phyloP scores from a whole-genome alignment of 1,139 yeast species.

The Geotrichum restrictum region DNA sequence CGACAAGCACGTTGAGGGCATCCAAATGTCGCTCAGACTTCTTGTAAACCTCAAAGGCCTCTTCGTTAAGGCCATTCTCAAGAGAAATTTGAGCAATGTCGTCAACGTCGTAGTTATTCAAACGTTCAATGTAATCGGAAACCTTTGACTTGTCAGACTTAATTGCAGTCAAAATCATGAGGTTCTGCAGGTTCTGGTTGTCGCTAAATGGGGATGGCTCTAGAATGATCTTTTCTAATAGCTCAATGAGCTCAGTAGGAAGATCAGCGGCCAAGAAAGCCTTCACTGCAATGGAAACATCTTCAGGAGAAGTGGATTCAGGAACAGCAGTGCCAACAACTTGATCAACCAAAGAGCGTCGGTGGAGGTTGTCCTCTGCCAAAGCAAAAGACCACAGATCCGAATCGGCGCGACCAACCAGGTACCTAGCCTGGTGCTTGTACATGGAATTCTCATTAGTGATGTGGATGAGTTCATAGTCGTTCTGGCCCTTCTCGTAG shows the following conservation, averaged over 20 bases:
- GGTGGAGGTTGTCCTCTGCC: conserved; percentile 69
- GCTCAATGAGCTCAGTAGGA: conserved; percentile 84
- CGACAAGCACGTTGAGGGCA: conserved; percentile 88
- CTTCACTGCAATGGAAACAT: conserved; percentile 90
- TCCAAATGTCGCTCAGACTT: conserved; percentile 73
- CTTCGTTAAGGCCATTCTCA: conserved; percentile 84
- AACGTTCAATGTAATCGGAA: conserved; percentile 74
- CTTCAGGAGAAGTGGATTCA: conserved; percentile 91
- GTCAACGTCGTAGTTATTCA: conserved; percentile 86
- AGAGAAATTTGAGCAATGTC: conserved; percentile 93
- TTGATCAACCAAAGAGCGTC: conserved; percentile 88
- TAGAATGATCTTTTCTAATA: conserved; percentile 87
- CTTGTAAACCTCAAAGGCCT: conserved; percentile 89
- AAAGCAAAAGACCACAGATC: conserved; percentile 79
- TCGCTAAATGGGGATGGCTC: conserved; percentile 97
- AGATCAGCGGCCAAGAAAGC: conserved; percentile 95
- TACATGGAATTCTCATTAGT: conserved; percentile 97
- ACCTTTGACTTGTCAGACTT: conserved; percentile 91
- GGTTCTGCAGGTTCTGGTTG: conserved; percentile 89
- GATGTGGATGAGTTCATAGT: conserved; percentile 79
- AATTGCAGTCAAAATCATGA: conserved; percentile 87
- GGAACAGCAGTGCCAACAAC: conserved; percentile 96
- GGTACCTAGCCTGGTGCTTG: conserved; percentile 95
- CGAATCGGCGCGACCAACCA: conserved; percentile 78
- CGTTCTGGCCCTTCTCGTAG: conserved; percentile 91